Evolutionary conservation across 768 basidiomycete species (phyloP).

Genomic region (Pleurotus eryngii): DNA sequence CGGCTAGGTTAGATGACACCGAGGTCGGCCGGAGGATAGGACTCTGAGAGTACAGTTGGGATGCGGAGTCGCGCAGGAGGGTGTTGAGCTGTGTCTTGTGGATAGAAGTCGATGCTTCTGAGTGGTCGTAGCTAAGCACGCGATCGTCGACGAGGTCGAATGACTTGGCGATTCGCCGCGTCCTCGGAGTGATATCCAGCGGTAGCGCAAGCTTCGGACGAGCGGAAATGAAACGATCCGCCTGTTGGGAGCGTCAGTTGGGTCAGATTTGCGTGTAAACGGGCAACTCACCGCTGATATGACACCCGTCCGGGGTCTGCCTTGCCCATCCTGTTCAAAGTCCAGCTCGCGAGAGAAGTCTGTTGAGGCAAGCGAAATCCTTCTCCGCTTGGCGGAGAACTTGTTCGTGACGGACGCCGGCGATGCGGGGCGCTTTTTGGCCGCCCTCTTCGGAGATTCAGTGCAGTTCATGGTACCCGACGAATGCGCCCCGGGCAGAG

Average conservation of each 20-base stretch:
- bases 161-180: slow-evolving; percentile 60
- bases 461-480: neutral
- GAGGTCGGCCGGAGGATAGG: slow-evolving; percentile 35
- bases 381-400: slow-evolving; percentile 39
- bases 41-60: slow-evolving; percentile 42
- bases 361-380: slow-evolving; percentile 36
- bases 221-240: slow-evolving; percentile 59
- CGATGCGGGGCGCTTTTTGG: slow-evolving; percentile 31
- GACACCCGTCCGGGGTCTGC: slow-evolving; percentile 5
- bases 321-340: slow-evolving; percentile 5
- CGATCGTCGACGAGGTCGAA: slow-evolving; percentile 59
- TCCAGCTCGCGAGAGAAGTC: slow-evolving; percentile 34
- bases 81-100: slow-evolving; percentile 39
- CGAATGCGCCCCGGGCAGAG: too few species aligned
- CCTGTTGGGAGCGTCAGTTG: slow-evolving; percentile 26
- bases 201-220: slow-evolving; percentile 50
- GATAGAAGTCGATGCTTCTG: slow-evolving; percentile 19
- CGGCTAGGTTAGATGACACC: slow-evolving; percentile 54
- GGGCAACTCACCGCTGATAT: too few species aligned
- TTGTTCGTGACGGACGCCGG: slow-evolving; percentile 34
- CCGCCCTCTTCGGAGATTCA: neutral
- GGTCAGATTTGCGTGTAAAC: too few species aligned
- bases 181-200: slow-evolving; percentile 61
- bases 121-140: slow-evolving; percentile 50
- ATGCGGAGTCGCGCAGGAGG: slow-evolving; percentile 50